Evolutionary conservation across 768 basidiomycete species (phyloP), one percentile per base, ranked within the genome.

Genomic region (Paxillus ammoniavirescens): DNA sequence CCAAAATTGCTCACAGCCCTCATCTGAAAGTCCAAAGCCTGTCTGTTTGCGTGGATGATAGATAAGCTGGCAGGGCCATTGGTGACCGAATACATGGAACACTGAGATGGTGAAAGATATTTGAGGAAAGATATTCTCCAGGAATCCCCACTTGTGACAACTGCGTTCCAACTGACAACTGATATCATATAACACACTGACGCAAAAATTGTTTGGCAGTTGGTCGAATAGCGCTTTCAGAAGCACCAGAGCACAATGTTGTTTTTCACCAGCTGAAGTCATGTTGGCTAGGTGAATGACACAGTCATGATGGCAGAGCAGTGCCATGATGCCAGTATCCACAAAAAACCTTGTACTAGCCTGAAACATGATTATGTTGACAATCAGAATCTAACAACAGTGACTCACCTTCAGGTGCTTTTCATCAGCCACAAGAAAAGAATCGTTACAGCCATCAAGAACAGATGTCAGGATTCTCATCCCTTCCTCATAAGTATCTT

Each of bases 1-100:
- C 69, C 66, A 70, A 3, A 67, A 41, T 26, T 61, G 18, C 44
- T 70, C 63, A 33, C 61, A 58, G 5, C 68, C 68, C 42, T 70
- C 68, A 47, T 70, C 66, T 10, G 61, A 54, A 6, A 65, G 48
- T 0, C 68, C 62, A 37, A 68, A 61, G 12, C 62, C 65, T 18
- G 53, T 36, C 3, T 50, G 18, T 17, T 73, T 49, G 9, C 71
- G 57, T 3, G 74, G 75, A 49, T 72, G 73, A 51, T 73, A 74
- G 0, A 65, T 41, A 0, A 77, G 49, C 40, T 73, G 72, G 50
- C 72, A 72, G 1, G 61, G 41, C 70, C 72, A 72, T 37, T 71
- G 60, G 40, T 73, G 72, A 1, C 64, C 69, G 47, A 64, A 72
- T 0, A 67, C 71, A 57, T 74, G 73, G 65, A 75, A 71, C 0